These are phyloP conservation scores for Mycogone perniciosa DNA, from an alignment of 2,329 filamentous ascomycete genomes.

Conservation along the genomic window DNA sequence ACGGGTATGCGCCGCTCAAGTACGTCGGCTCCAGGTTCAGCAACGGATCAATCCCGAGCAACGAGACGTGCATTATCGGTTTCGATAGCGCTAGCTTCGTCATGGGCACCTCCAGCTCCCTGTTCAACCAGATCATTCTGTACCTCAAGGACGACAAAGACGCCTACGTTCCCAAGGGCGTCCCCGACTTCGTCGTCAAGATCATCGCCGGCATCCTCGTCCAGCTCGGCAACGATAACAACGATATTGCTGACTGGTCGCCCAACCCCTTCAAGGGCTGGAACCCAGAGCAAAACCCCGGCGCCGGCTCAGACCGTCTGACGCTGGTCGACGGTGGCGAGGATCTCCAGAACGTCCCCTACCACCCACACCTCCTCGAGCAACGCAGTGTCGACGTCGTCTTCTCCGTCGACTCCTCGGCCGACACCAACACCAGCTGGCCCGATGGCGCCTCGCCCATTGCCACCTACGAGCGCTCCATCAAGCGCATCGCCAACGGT, in stretches of 20 bases:
- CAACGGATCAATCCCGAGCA: constrained; percentile 39
- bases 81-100: constrained; percentile 77
- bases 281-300: constrained; percentile 39
- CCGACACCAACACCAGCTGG: constrained; percentile 52
- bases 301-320: constrained; percentile 44
- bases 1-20: constrained; percentile 52
- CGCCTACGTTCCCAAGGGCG: constrained; percentile 45
- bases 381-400: constrained; percentile 53
- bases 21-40: constrained; percentile 56
- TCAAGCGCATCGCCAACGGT: constrained; percentile 41
- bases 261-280: constrained; percentile 55
- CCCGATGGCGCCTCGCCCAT: constrained; percentile 55
- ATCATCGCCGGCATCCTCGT: constrained; percentile 45
- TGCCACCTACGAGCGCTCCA: constrained; percentile 51
- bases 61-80: constrained; percentile 47
- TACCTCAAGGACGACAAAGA: constrained; percentile 51
- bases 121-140: constrained; percentile 70
- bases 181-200: constrained; percentile 36
- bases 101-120: constrained; percentile 73
- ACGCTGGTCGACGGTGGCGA: constrained; percentile 77
- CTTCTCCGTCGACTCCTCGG: constrained; percentile 58
- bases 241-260: constrained; percentile 69
- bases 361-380: constrained; percentile 55
- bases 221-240: constrained; percentile 49
- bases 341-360: constrained; percentile 72